A percentile compares a stretch with the other conserved stretches of the same genome.
Evolutionary conservation across 495 filamentous ascomycete species (phyloP).

Genomic region (Entonaema liquescens): DNA sequence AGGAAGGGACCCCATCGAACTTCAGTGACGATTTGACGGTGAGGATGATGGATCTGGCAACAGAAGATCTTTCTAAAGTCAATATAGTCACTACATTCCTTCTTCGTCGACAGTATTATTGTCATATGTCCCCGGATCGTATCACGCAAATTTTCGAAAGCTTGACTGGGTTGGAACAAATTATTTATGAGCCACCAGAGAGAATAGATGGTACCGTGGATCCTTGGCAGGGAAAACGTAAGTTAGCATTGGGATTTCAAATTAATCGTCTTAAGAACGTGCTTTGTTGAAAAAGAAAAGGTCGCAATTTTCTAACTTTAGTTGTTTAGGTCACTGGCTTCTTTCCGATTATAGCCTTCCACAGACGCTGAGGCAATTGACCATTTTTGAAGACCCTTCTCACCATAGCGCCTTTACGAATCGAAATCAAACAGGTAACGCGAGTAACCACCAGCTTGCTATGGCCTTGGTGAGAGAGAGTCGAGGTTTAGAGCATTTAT

Average conservation of each 20-base stretch:
- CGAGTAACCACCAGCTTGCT: not conserved
- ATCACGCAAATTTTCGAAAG: not conserved
- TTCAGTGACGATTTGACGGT: not conserved
- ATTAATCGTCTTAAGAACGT: too few species aligned
- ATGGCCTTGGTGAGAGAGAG: not conserved
- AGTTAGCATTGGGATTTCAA: not conserved
- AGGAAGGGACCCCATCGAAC: not conserved
- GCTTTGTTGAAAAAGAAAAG: too few species aligned
- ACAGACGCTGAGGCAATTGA: not conserved
- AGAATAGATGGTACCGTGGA: not conserved
- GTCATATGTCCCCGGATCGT: not conserved
- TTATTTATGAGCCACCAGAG: constrained; percentile 9
- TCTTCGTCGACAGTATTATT: constrained; percentile 7
- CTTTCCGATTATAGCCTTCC: not conserved
- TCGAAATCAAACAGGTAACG: not conserved
- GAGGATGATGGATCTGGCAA: not conserved
- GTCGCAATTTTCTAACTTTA: not conserved
- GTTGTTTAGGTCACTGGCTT: not conserved
- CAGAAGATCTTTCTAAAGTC: not conserved
- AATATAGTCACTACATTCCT: constrained; percentile 9
- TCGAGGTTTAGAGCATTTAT: constrained; percentile 31
- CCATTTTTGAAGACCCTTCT: not conserved
- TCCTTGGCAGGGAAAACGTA: not conserved
- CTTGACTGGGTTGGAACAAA: not conserved
- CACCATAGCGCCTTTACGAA: not conserved